Conservation (phyloP, 176 grass and related monocot genomes). For the Oryza glaberrima region DNA sequence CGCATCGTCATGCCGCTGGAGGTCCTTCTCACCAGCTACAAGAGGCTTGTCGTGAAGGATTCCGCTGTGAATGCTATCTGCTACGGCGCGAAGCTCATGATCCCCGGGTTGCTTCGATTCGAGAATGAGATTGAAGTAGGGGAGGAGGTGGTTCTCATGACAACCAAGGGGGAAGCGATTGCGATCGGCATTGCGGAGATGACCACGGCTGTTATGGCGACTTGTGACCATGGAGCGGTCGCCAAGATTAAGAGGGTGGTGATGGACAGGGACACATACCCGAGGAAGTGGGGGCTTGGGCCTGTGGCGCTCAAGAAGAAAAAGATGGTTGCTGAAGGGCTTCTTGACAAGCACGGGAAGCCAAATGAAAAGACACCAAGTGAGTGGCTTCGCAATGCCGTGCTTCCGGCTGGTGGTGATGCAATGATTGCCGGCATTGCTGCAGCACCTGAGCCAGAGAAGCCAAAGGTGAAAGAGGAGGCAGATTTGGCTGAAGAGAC, state of each 20-base stretch:
- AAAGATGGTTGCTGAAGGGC: slow-evolving; percentile 56
- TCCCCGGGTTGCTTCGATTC: background rate
- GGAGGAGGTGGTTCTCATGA: slow-evolving; percentile 52
- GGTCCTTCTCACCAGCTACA: slow-evolving; percentile 52
- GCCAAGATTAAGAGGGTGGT: slow-evolving; percentile 58
- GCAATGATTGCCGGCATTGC: background rate
- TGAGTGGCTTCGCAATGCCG: slow-evolving; percentile 60
- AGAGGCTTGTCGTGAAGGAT: slow-evolving; percentile 59
- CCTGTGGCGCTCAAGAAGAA: slow-evolving; percentile 61
- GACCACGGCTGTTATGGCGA: background rate
- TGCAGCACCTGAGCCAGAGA: background rate
- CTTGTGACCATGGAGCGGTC: slow-evolving; percentile 1
- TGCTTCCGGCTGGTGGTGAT: slow-evolving; percentile 56
- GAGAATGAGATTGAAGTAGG: background rate
- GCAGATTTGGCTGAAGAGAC: background rate
- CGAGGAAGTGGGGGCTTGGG: slow-evolving; percentile 64
- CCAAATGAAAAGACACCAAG: slow-evolving; percentile 20
- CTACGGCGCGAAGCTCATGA: slow-evolving; percentile 54
- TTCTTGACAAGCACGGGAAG: slow-evolving; percentile 63
- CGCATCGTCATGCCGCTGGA: slow-evolving; percentile 58
- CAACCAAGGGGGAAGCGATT: slow-evolving; percentile 48
- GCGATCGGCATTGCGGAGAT: slow-evolving; percentile 48
- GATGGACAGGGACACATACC: slow-evolving; percentile 65
- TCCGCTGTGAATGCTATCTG: slow-evolving; percentile 59
- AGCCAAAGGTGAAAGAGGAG: background rate